phyloP scores from a whole-genome alignment of 208 protist species.

The Acanthamoeba triangularis region DNA sequence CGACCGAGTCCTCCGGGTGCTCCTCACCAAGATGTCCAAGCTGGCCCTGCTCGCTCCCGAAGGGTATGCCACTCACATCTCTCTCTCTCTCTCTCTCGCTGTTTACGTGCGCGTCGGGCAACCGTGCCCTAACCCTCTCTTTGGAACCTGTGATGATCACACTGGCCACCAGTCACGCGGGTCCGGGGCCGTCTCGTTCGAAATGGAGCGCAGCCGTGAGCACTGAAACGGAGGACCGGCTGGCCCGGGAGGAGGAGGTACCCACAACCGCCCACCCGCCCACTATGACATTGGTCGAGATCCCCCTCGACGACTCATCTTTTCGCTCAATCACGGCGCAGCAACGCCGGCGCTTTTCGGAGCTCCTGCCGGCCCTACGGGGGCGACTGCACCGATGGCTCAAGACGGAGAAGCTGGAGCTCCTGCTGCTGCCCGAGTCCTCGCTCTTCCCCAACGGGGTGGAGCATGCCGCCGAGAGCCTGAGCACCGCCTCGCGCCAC shows the following conservation, averaged over 20 bases:
- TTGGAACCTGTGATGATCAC: background rate
- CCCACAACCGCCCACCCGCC: background rate
- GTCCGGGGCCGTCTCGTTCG: constrained; percentile 8
- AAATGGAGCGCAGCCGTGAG: constrained; percentile 47
- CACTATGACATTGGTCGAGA: background rate
- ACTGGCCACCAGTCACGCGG: background rate
- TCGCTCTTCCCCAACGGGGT: constrained; percentile 28
- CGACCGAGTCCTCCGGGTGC: constrained; percentile 69
- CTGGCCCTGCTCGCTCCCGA: constrained; percentile 32
- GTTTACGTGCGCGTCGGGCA: background rate
- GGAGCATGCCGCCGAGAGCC: constrained; percentile 5
- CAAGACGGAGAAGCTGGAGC: constrained; percentile 74
- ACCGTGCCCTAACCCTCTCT: background rate
- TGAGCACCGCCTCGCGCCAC: constrained; percentile 3
- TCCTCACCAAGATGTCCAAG: constrained; percentile 65
- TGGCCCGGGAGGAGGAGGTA: constrained; percentile 14
- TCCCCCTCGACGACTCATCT: background rate
- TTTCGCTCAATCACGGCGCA: background rate
- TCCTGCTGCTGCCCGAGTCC: constrained; percentile 38
- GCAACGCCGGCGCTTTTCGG: constrained; percentile 37
- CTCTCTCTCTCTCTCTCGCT: background rate
- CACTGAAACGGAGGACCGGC: constrained; percentile 13
- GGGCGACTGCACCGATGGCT: constrained; percentile 67
- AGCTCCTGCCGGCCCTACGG: constrained; percentile 49
- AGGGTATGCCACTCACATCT: background rate